phyloP scores from a whole-genome alignment of 257 asterid genomes.

The Plantago elongata region DNA sequence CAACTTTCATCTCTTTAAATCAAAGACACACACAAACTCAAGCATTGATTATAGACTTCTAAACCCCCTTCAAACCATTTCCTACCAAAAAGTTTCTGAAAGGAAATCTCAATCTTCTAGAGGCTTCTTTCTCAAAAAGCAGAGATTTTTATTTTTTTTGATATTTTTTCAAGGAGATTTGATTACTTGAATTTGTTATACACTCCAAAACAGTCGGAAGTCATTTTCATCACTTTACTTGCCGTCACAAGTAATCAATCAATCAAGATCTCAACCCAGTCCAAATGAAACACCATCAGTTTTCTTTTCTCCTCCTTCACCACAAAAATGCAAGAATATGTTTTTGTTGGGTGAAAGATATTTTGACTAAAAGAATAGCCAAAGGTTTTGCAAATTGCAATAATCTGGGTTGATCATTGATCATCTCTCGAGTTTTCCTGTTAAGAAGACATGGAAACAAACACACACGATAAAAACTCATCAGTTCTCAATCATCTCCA shows the following conservation, averaged over 20 bases:
- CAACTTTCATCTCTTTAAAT: neutral
- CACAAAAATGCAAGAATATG: neutral
- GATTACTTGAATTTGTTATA: conserved; percentile 14
- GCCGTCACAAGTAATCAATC: neutral
- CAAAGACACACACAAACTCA: neutral
- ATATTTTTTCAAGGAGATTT: neutral
- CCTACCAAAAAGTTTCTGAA: neutral
- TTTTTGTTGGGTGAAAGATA: neutral
- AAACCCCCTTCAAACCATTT: neutral
- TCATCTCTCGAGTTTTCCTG: conserved; percentile 69
- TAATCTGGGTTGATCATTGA: conserved; percentile 40
- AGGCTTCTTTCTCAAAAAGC: neutral
- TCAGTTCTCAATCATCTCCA: conserved; percentile 56
- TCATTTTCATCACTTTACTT: conserved; percentile 17
- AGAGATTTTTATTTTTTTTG: neutral
- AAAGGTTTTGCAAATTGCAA: conserved; percentile 15
- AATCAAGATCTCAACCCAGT: neutral
- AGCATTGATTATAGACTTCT: neutral
- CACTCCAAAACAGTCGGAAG: conserved; percentile 23
- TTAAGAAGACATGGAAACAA: conserved; percentile 56
- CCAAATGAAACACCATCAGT: neutral
- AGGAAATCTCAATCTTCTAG: neutral
- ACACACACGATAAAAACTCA: conserved; percentile 32
- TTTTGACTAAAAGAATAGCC: neutral
- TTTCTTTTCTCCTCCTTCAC: neutral